Evolutionary conservation across 441 rosid species (phyloP).

Genomic region (Lepidium campestre): DNA sequence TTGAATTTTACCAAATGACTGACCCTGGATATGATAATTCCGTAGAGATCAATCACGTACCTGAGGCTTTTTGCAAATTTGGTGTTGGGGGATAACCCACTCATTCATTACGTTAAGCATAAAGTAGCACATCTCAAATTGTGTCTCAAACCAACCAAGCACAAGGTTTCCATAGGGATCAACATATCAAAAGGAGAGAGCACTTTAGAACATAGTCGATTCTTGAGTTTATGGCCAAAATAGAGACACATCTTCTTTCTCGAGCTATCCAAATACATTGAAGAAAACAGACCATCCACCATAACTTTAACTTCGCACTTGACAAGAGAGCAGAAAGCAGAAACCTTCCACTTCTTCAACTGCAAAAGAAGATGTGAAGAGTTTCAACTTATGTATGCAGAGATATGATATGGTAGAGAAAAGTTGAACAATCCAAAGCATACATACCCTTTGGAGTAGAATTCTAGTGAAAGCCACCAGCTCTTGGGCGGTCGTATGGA

Average conservation of each 20-base stretch:
- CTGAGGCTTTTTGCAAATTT: constrained; percentile 22
- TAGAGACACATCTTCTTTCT: constrained; percentile 29
- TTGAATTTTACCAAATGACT: constrained; percentile 21
- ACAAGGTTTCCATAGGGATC: constrained; percentile 31
- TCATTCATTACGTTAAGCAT: constrained; percentile 31
- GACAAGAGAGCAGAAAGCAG: not conserved
- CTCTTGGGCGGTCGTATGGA: constrained; percentile 80
- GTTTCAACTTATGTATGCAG: not conserved
- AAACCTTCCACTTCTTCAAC: constrained; percentile 19
- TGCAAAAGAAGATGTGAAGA: not conserved
- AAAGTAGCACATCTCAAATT: constrained; percentile 35
- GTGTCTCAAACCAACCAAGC: constrained; percentile 31
- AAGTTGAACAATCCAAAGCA: not conserved
- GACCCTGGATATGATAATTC: constrained; percentile 3
- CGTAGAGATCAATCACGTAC: constrained; percentile 23
- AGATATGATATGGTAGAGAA: not conserved
- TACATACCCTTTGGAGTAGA: constrained; percentile 15
- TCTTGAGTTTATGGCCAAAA: constrained; percentile 25
- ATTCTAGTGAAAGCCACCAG: constrained; percentile 35
- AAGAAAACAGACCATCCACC: constrained; percentile 17
- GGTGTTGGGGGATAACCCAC: constrained; percentile 17
- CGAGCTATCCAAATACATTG: constrained; percentile 27
- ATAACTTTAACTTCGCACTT: constrained; percentile 11
- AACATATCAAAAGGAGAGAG: constrained; percentile 33
- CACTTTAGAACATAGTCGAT: constrained; percentile 29